Conservation (phyloP, 2,329 filamentous ascomycete genomes). For the Thermomyces lanuginosus region DNA sequence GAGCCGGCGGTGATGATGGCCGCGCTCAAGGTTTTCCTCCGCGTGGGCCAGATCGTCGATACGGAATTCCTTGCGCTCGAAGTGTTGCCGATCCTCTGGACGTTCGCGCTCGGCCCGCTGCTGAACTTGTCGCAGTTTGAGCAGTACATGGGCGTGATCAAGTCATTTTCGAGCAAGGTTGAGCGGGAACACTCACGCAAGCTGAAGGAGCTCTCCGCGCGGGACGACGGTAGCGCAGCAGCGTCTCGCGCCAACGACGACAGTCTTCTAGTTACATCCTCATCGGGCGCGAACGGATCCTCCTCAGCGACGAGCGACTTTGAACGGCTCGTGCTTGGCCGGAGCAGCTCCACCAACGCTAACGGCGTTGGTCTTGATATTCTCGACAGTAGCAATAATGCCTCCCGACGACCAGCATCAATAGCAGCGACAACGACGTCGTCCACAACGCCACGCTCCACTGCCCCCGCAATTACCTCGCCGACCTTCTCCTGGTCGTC, state of each 20-base stretch:
- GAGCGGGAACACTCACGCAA: constrained; percentile 83
- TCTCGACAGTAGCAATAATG: constrained; percentile 15
- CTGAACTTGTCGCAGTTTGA: constrained; percentile 80
- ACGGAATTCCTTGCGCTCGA: constrained; percentile 86
- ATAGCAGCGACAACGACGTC: too few species aligned
- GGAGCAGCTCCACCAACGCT: constrained; percentile 23
- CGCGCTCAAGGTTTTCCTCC: constrained; percentile 64
- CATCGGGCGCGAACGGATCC: constrained; percentile 38
- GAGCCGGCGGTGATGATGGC: constrained; percentile 97
- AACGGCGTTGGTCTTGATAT: constrained; percentile 15
- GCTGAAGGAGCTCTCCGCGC: constrained; percentile 62
- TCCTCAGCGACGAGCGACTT: constrained; percentile 63
- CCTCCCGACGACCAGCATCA: constrained; percentile 11
- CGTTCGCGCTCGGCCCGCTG: constrained; percentile 75
- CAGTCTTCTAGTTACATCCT: too few species aligned
- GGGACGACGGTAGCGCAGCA: constrained; percentile 35
- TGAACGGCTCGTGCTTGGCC: constrained; percentile 74
- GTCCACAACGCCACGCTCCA: too few species aligned
- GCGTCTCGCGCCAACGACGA: too few species aligned
- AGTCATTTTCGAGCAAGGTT: constrained; percentile 57
- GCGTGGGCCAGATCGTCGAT: constrained; percentile 69
- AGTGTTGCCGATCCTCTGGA: constrained; percentile 77
- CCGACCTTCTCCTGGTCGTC: constrained; percentile 32
- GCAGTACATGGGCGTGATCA: constrained; percentile 78
- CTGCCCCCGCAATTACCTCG: constrained; percentile 11